Conservation (phyloP, 805 yeast species). For the Yamadazyma ubonensis region DNA sequence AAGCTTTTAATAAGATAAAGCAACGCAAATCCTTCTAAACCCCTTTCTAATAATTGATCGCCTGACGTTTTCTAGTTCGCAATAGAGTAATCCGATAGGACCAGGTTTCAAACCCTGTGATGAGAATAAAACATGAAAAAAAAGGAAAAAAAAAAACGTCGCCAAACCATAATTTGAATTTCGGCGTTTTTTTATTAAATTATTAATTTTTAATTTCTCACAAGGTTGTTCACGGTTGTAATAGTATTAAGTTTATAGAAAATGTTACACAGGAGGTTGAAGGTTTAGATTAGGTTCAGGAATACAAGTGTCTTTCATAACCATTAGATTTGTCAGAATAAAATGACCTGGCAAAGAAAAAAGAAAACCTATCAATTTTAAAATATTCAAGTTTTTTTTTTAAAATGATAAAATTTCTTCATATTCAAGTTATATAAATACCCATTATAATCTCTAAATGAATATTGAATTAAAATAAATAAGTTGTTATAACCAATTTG, state of each 20-base stretch:
- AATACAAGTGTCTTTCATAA: background rate
- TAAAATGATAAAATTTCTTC: background rate
- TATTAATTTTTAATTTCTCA: too few species aligned
- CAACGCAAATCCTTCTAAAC: too few species aligned
- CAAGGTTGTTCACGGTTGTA: background rate
- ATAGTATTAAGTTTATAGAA: background rate
- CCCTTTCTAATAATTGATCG: too few species aligned
- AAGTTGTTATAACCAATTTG: background rate
- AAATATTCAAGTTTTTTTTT: background rate
- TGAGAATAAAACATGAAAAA: too few species aligned
- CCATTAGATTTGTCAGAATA: background rate
- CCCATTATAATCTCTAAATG: slow-evolving; percentile 2
- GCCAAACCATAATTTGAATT: too few species aligned
- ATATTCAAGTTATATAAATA: slow-evolving; percentile 2
- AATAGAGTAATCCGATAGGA: too few species aligned
- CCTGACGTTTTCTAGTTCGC: too few species aligned
- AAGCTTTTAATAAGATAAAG: too few species aligned
- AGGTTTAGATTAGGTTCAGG: background rate
- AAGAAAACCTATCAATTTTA: background rate
- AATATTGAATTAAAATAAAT: too few species aligned
- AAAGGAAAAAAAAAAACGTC: too few species aligned
- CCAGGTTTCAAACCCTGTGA: too few species aligned
- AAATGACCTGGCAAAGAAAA: background rate
- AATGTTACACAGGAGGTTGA: background rate
- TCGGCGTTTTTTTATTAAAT: too few species aligned